Evolutionary conservation across 2,329 filamentous ascomycete genomes (phyloP), one percentile per base, ranked within the genome.

Genomic region (Lomentospora prolificans): DNA sequence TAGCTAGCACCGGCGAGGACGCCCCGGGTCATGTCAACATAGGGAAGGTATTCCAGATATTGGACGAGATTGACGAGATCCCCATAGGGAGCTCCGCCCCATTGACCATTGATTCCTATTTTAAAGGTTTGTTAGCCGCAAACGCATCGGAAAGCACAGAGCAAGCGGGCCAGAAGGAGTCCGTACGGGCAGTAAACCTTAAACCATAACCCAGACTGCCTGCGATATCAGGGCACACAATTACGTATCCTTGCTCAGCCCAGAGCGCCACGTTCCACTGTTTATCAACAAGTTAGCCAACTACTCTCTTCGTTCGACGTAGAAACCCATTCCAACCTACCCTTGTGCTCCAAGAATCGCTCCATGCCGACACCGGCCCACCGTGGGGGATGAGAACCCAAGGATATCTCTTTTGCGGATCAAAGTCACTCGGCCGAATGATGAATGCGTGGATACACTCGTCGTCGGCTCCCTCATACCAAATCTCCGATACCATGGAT

Each of bases 201-300:
- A 64, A 69, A 1, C 81, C 81, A 57, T 80, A 85, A 0, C 80
- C 78, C 2, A 72, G 74, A 56, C 78, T 81, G 19, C 80, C 81
- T 0, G 78, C 78, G 2, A 81, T 75, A 59, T 84, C 83, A 3
- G 81, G 81, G 4, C 74, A 69, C n/a, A 84, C 69, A 2, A 82
- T 75, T 8, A 83, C 69, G 58, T 83, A 84, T 7, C 81, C 81
- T 62, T 84, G 78, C 61, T 82, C 78, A 3, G 80, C 81, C 68
- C 79, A 84, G 3, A 79, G 67, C 1, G 75, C 74, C 1, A 73
- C 69, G 58, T 83, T 82, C 74, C 75, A 79, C 59, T 79, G 66
- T 3, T 5, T 36, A 36, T 19, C 12, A 27, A 22, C n/a, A n/a
- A n/a, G 12, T 27, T 41, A 53, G 30, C 51, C 33, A 2, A 14